Base-by-base conservation (phyloP, 1,139 yeast genomes). In the Sugiyamaella pinicola region DNA sequence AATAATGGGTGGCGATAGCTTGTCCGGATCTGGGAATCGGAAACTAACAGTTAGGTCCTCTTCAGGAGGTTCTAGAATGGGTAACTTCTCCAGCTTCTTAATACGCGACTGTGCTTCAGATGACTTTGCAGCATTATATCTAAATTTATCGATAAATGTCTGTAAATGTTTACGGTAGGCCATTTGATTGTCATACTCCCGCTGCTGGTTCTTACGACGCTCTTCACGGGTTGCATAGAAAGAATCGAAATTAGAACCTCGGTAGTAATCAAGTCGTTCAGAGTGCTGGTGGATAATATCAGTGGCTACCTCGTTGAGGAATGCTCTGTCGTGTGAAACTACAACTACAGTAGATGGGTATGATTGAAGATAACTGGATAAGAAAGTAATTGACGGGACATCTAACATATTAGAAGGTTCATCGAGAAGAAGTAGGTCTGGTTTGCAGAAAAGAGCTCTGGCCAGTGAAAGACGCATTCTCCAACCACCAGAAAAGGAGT, bases 401-500 rank as follows among this genome's bases (percentile, higher is more conserved):
- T 93, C 99, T 96, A 93, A 87, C 97, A 91, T 93, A 85, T 93
- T 93, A 61, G 99, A 91, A 65, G 99, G 99, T 80, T 93, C 99
- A 81, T 93, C 99, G 61, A 93, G 79, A 66, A 93, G 76, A 62
- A 93, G 77, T 61, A 93, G 78, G 70, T 95, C 99, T 0, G 99
- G 99, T 69, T 88, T 87, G 79, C 97, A 93, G 78, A 93, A 93
- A 69, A 93, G 80, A 0, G 99, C 99, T 74, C 99, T 83, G 2
- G 99, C 99, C 58, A 93, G 79, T n/a, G 98, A 88, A 61, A 93
- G 80, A 77, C 99, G 86, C 99, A 93, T 93, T 81, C 99, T 85
- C 99, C 99, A 93, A 83, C 99, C 99, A 81, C 99, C 99, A 52
- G 97, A 90, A 70, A 93, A 93, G 31, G 93, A 81, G 63, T 89